Evolutionary conservation across 352 stramenopile species (phyloP), one percentile per base, ranked within the genome.

Genomic region (Stephanocyclus meneghinianus): DNA sequence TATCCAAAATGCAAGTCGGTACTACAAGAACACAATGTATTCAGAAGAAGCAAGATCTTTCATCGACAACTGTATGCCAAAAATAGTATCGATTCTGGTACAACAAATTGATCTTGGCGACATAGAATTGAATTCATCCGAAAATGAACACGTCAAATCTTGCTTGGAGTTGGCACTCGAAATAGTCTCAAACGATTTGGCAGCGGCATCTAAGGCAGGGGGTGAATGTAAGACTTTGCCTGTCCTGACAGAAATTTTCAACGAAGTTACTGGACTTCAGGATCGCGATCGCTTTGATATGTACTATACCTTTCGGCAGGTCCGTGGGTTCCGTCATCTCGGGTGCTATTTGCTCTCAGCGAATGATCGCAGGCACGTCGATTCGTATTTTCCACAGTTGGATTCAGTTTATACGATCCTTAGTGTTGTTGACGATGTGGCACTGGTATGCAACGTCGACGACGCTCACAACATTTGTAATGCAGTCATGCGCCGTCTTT

Each of bases 251-350:
- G 53, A 83, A 40, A 76, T 92, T 37, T 93, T 94, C 50, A 83
- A 89, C 50, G 50, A 93, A 90, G 61, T 92, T 90, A 74, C n/a
- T 71, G 13, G 92, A 89, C 42, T 94, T 92, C 81, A 92, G 87
- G 66, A 30, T 11, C 76, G 47, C 15, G 78, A 83, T 55, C 73
- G 85, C 18, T 61, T 80, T 42, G 78, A 85, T 13, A 85, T 90
- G 76, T 90, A 91, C 59, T 81, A 84, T n/a, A 76, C 59, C 11
- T 94, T 94, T 71, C 51, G 78, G 56, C 37, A 77, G 18, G 60
- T 79, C 21, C 18, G 64, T 47, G 89, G 89, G 9, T 91, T 94
- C 72, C 15, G n/a, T 6, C 16, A 60, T 13, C 61, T 92, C 7
- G 62, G 76, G 5, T 51, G 71, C 6, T 93, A 92, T 72, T 59